Evolutionary conservation across 345 rosid species (phyloP), one percentile per base, ranked within the genome.

Genomic region (Cochlearia excelsa): DNA sequence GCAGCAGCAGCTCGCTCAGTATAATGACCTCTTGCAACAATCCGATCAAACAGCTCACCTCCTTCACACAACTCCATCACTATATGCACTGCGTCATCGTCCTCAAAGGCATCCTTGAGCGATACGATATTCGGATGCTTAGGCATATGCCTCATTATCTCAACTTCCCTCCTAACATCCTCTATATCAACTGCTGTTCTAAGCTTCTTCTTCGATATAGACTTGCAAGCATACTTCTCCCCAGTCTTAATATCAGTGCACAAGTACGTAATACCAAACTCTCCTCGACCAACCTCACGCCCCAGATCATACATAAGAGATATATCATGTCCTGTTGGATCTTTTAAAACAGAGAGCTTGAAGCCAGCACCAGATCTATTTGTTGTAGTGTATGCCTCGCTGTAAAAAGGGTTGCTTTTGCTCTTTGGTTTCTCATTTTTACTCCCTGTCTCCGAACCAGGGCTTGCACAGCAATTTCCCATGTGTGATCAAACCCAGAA

Each of bases 31-130:
- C n/a, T n/a, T n/a, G n/a, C n/a, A n/a, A n/a, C n/a, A n/a, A 87
- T 87, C 77, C 95, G 81, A 67, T 87, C 95, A 51, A 87, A 87
- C 55, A 87, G 69, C 72, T 87, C 95, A 11, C 95, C 95, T 10
- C 97, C 97, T 71, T 89, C 95, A 53, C 97, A 89, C 67, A 86
- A 61, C 74, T 86, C 97, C 97, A 89, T 89, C 58, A 89, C 95
- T 44, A 89, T 84, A 65, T 89, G 87, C 37, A 89, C 97, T 2
- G 95, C 87, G 71, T 47, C 74, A 59, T 82, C 85, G 55, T 89
- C 97, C 89, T 89, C 97, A 68, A 78, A 89, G 4, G 86, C 75
- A 50, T 77, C 85, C 60, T 77, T 89, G 8, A 89, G 53, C 11
- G 89, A 46, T 7, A 89, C 97, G 3, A 89, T 77, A 60, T 84